Conservation (phyloP, 768 basidiomycete genomes). For the Atractiella rhizophila region DNA sequence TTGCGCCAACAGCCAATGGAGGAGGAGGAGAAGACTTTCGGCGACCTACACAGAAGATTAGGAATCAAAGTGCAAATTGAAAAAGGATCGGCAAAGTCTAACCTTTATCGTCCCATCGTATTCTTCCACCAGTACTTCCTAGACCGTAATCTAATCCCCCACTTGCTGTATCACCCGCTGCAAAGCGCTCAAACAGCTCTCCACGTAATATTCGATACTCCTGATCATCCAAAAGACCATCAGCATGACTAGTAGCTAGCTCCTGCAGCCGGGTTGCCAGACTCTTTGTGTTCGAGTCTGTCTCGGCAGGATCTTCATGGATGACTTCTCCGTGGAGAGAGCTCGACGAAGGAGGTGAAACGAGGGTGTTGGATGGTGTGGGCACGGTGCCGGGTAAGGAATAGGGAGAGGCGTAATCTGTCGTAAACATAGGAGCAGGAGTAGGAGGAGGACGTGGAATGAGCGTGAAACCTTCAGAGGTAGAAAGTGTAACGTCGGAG, state of each 20-base stretch:
- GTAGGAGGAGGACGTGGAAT: background rate
- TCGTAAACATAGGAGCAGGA: background rate
- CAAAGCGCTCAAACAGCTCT: constrained; percentile 11
- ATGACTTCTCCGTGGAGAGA: background rate
- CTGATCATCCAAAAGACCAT: constrained; percentile 14
- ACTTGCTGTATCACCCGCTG: too few species aligned
- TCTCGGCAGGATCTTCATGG: background rate
- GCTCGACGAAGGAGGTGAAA: background rate
- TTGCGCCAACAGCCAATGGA: too few species aligned
- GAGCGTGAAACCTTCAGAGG: too few species aligned
- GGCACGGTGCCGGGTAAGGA: background rate
- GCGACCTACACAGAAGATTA: too few species aligned
- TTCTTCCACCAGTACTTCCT: too few species aligned
- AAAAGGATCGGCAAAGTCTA: too few species aligned
- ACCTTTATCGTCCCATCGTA: too few species aligned
- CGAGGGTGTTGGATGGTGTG: background rate
- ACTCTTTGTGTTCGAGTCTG: background rate
- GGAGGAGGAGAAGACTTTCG: too few species aligned
- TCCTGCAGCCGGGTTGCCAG: constrained; percentile 13
- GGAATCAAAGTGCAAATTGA: too few species aligned
- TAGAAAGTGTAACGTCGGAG: too few species aligned
- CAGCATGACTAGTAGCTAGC: constrained; percentile 10
- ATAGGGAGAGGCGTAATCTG: background rate
- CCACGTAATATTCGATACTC: constrained; percentile 13
- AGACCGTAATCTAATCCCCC: too few species aligned